Base-by-base conservation (phyloP, 2,329 filamentous ascomycete species). In the Mycosphaerella sp. region DNA sequence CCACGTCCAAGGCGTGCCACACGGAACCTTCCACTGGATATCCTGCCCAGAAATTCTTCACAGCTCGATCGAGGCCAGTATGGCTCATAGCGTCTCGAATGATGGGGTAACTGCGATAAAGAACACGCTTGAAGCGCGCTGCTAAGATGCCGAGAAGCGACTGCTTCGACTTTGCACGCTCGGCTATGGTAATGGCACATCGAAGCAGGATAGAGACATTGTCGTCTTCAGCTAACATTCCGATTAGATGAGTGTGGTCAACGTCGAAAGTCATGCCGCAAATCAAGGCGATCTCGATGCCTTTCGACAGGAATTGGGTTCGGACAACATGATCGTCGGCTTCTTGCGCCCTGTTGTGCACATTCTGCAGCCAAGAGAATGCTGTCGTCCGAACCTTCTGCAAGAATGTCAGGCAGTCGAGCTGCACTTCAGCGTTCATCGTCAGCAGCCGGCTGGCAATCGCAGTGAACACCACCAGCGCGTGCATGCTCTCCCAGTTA, bases 231-330 rank as follows among this genome's bases (percentile, higher is more conserved):
- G 41, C 41, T 1, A 67, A 50, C 2, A 59, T 50, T 6, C 54
- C 46, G 16, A 44, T 42, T 1, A 63, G 36, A 45, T 50, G 56
- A 7, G 36, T 34, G 34, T 44, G 51, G 44, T 59, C 59, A 1
- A 59, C 57, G 39, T 67, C 62, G 47, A 77, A 76, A 0, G 76
- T 79, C 2, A 71, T 66, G 18, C 73, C 68, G 44, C 80, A 84
- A 0, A 85, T 66, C 0, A 86, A 54, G 0, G 81, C 75, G 0
- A 80, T 75, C 65, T 74, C 75, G 0, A 85, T 70, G 0, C 68
- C 70, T n/a, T 68, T 65, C 0, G 73, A 65, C 0, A 50, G 63
- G 36, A 61, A 62, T 8, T 52, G 39, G 3, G 9, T 17, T 7
- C 53, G 55, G 2, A 53, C 65, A 1, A 72, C 66, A 0, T 65